Percentiles rank a stretch among this genome's conserved stretches.
phyloP scores from a whole-genome alignment of 106 monocot genomes.

The Platanthera zijinensis region DNA sequence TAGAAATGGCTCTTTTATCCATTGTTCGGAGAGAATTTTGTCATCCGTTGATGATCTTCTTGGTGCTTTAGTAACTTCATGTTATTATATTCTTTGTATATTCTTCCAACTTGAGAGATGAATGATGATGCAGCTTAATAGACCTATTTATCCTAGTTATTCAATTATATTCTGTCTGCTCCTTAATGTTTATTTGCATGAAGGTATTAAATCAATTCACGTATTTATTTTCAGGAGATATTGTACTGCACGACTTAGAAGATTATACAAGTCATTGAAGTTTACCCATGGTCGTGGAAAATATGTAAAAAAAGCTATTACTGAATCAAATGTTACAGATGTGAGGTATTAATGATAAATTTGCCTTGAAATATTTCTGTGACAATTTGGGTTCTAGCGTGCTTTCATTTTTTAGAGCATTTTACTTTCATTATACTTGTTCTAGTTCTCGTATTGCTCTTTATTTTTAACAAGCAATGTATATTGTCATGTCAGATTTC shows the following conservation, averaged over 20 bases:
- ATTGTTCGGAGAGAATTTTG: neutral
- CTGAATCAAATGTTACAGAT: constrained; percentile 70
- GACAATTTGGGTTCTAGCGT: neutral
- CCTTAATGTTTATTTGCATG: neutral
- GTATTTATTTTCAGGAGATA: constrained; percentile 63
- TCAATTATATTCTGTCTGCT: constrained; percentile 10
- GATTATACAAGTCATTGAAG: constrained; percentile 92
- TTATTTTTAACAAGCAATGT: neutral
- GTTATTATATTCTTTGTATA: neutral
- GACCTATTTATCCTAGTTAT: constrained; percentile 6
- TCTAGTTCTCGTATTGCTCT: neutral
- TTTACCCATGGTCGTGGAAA: constrained; percentile 94
- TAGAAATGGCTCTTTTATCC: neutral
- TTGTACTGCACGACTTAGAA: constrained; percentile 81
- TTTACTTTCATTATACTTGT: neutral
- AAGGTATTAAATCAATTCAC: neutral
- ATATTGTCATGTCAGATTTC: neutral
- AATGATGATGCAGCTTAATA: neutral
- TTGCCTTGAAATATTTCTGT: neutral
- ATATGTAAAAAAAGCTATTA: constrained; percentile 50
- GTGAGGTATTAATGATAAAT: constrained; percentile 42
- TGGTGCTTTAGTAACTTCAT: neutral
- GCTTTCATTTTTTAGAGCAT: neutral
- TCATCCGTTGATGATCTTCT: neutral
- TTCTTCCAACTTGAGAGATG: neutral